These are phyloP conservation scores for Neoscytalidium dimidiatum DNA, from an alignment of 2,329 filamentous ascomycete species.

Conservation along the genomic window DNA sequence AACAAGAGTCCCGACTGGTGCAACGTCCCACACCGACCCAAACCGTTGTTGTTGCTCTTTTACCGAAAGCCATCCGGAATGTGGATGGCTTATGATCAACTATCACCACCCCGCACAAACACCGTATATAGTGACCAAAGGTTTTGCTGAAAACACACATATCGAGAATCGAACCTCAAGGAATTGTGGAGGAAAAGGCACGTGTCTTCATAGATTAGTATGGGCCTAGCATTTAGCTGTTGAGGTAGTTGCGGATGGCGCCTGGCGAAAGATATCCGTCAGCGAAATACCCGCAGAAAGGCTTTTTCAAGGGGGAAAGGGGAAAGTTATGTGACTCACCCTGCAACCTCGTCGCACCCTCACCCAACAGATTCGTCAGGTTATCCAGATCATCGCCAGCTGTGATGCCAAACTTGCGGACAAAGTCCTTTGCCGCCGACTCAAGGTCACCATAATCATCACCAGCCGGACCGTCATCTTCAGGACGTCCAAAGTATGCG, in stretches of 20 bases:
- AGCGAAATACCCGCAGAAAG: not conserved
- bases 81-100: not conserved
- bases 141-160: conserved; percentile 7
- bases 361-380: conserved; percentile 76
- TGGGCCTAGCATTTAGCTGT: conserved; percentile 31
- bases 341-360: conserved; percentile 82
- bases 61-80: not conserved
- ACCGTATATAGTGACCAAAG: not conserved
- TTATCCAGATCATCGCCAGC: conserved; percentile 96
- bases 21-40: not conserved
- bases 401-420: conserved; percentile 91
- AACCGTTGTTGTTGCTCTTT: not conserved
- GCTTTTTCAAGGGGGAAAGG: too few species aligned
- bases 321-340: conserved; percentile 34
- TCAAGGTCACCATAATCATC: conserved; percentile 91
- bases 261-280: conserved; percentile 18
- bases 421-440: conserved; percentile 91
- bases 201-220: not conserved
- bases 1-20: not conserved
- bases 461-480: conserved; percentile 65
- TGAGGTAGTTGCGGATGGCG: conserved; percentile 42
- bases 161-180: not conserved
- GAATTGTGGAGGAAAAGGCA: not conserved
- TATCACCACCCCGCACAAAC: not conserved
- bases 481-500: conserved; percentile 92